A percentile compares a stretch with the other conserved stretches of the same genome.
phyloP scores from a whole-genome alignment of 163 green algal species.

The Scenedesmus sp. region DNA sequence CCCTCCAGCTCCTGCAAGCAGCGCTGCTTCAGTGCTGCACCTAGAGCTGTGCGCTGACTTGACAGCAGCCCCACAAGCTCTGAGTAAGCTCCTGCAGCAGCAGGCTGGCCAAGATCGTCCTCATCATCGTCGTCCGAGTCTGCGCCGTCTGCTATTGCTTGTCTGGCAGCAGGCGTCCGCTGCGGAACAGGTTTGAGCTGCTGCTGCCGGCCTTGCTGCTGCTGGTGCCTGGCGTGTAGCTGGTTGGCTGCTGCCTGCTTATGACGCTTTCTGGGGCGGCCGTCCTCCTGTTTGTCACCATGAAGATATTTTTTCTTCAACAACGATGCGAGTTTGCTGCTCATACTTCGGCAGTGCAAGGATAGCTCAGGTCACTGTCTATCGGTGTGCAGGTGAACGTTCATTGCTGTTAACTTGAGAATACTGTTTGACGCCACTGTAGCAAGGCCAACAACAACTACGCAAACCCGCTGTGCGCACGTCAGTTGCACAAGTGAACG shows the following conservation, averaged over 20 bases:
- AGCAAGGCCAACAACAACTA: too few species aligned
- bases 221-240: neutral
- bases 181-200: constrained; percentile 5
- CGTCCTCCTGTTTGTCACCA: neutral
- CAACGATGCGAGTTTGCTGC: constrained; percentile 43
- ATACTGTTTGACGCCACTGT: too few species aligned
- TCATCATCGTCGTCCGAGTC: neutral
- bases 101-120: neutral
- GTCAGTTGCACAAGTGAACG: too few species aligned
- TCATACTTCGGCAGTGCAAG: neutral
- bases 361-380: neutral
- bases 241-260: constrained; percentile 3
- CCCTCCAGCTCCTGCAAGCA: constrained; percentile 31
- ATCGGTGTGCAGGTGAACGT: neutral
- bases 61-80: constrained; percentile 59
- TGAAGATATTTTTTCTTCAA: neutral
- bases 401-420: too few species aligned
- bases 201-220: neutral
- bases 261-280: constrained; percentile 13
- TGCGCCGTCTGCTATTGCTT: neutral
- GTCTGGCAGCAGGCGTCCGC: neutral
- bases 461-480: too few species aligned
- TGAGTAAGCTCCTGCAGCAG: constrained; percentile 54
- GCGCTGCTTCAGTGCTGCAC: constrained; percentile 54
- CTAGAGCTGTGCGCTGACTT: neutral